These are phyloP conservation scores for Pyrenopolyporus hunteri DNA, from an alignment of 495 filamentous ascomycete species.

Conservation along the genomic window DNA sequence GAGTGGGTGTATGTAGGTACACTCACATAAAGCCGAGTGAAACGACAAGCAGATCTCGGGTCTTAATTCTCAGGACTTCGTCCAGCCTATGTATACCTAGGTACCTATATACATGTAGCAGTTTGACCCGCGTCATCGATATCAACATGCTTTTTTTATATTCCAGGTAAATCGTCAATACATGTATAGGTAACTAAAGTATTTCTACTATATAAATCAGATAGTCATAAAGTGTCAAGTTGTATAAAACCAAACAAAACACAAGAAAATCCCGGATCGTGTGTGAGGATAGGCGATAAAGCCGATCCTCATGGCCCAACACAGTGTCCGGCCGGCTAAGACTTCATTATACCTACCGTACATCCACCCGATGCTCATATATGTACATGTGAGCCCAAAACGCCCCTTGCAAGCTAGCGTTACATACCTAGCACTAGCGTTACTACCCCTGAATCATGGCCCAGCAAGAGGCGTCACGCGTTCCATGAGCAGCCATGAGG, in stretches of 20 bases:
- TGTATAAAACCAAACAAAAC: conserved; percentile 17
- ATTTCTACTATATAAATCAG: no score
- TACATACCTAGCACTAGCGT: conserved; percentile 16
- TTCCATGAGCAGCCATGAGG: neutral
- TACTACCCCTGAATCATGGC: conserved; percentile 23
- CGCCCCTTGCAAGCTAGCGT: neutral
- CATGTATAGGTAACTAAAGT: no score
- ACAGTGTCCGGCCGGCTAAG: conserved; percentile 8
- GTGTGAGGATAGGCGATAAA: conserved; percentile 7
- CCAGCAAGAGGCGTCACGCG: conserved; percentile 18
- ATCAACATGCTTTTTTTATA: no score
- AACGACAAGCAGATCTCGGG: conserved; percentile 8
- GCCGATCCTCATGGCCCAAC: conserved; percentile 7
- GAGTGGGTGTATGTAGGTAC: no score
- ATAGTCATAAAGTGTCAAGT: no score
- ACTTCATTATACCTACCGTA: no score
- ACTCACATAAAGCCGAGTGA: conserved; percentile 10
- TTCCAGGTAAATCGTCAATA: no score
- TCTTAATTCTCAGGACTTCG: conserved; percentile 8
- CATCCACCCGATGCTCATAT: conserved; percentile 6
- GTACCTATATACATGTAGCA: neutral
- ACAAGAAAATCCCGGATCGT: conserved; percentile 16
- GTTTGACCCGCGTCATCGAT: conserved; percentile 1
- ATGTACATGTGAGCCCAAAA: neutral
- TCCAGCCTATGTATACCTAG: no score